A percentile compares a stretch with the other conserved stretches of the same genome.
phyloP scores from a whole-genome alignment of 768 basidiomycete genomes.

The Russula brevipes region DNA sequence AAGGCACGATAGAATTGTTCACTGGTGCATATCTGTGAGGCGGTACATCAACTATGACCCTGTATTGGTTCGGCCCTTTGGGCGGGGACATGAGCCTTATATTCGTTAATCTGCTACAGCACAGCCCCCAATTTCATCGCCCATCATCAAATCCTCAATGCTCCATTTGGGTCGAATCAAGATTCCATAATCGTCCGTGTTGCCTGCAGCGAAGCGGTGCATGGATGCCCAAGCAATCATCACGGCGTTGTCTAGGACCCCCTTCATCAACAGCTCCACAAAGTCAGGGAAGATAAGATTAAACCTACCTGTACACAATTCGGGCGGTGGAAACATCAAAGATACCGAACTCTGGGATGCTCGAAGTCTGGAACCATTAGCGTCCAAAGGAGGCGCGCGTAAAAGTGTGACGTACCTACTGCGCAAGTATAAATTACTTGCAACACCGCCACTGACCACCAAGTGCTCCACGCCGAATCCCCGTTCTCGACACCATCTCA shows the following conservation, averaged over 20 bases:
- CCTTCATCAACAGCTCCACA: not conserved
- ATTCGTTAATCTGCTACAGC: too few relatives aligned
- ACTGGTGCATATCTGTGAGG: too few relatives aligned
- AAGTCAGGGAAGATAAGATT: not conserved
- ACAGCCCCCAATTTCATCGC: not conserved
- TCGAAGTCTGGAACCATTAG: slow-evolving; percentile 32
- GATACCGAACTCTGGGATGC: slow-evolving; percentile 35
- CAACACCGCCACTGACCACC: slow-evolving; percentile 91
- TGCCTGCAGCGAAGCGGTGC: slow-evolving; percentile 62
- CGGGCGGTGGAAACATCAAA: slow-evolving; percentile 68
- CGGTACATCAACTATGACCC: too few relatives aligned
- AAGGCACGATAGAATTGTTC: too few relatives aligned
- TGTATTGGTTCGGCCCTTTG: too few relatives aligned
- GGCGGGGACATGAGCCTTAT: too few relatives aligned
- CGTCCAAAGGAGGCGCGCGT: not conserved
- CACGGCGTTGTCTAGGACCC: slow-evolving; percentile 76
- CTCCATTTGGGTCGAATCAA: slow-evolving; percentile 70
- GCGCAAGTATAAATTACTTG: slow-evolving; percentile 73
- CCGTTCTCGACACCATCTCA: slow-evolving; percentile 40
- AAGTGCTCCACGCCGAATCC: slow-evolving; percentile 50
- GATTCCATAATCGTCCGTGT: slow-evolving; percentile 58
- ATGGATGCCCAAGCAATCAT: slow-evolving; percentile 96
- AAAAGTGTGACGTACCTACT: slow-evolving; percentile 42
- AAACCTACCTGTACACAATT: slow-evolving; percentile 74
- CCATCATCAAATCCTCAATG: slow-evolving; percentile 49